Conservation (phyloP, 139 green algal genomes). For the Closterium sp. region DNA sequence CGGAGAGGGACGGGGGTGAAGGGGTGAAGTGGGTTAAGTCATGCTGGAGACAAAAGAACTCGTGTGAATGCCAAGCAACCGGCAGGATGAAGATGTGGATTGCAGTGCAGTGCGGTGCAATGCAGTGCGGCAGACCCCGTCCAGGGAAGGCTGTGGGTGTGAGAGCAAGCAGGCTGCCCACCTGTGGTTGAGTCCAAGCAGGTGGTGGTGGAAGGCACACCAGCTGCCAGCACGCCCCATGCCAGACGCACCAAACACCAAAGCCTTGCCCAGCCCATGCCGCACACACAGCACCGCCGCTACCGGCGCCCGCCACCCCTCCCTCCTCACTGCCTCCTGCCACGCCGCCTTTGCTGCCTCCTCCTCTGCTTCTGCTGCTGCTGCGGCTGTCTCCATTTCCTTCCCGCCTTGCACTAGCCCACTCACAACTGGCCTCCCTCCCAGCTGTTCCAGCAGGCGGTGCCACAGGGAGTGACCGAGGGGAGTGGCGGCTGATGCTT, state of each 20-base stretch:
- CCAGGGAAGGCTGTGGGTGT: too few species aligned
- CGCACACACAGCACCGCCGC: background rate
- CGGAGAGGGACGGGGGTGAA: too few species aligned
- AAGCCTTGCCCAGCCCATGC: background rate
- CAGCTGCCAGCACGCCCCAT: background rate
- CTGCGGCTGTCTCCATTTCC: background rate
- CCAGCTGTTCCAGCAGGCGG: background rate
- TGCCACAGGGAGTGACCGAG: background rate
- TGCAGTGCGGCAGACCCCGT: background rate
- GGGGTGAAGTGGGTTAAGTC: too few species aligned
- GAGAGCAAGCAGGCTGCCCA: background rate
- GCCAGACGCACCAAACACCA: background rate
- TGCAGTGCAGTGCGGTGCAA: background rate
- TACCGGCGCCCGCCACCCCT: background rate
- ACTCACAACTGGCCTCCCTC: background rate
- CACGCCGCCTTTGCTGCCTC: background rate
- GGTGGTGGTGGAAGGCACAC: background rate
- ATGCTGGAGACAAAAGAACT: too few species aligned
- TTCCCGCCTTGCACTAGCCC: background rate
- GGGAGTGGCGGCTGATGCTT: background rate
- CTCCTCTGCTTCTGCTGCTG: background rate
- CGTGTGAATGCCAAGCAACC: too few species aligned
- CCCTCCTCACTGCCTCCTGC: background rate
- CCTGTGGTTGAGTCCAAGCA: background rate
- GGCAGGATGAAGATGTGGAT: too few species aligned